Conservation (phyloP, 2,329 filamentous ascomycete species). For the Exophiala phaeomuriformis region DNA sequence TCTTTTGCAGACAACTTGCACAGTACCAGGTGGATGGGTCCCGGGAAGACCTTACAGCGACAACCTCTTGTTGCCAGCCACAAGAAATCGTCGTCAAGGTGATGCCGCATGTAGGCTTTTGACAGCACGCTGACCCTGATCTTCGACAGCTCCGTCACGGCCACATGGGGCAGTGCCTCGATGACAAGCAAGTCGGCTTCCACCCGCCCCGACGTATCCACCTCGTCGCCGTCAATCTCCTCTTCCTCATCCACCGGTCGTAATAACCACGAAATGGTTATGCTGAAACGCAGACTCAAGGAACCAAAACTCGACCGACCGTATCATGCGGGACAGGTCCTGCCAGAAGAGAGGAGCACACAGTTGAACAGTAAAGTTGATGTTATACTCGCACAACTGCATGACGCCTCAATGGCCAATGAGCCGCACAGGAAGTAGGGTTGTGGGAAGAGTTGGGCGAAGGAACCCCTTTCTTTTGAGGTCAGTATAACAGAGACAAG, state of each 20-base stretch:
- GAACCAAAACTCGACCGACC: background rate
- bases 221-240: background rate
- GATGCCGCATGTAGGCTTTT: background rate
- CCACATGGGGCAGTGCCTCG: background rate
- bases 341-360: background rate
- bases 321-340: background rate
- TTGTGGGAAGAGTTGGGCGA: background rate
- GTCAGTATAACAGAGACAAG: background rate
- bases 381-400: background rate
- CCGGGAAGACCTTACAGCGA: no score
- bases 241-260: background rate
- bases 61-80: no score
- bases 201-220: background rate
- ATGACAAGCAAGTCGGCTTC: background rate
- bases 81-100: background rate
- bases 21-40: no score
- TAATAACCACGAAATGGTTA: background rate
- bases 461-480: background rate
- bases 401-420: background rate
- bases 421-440: background rate
- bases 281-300: background rate
- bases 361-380: background rate
- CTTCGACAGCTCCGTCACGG: background rate
- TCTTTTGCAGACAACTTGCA: no score
- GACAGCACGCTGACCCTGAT: background rate